Percentiles rank a stretch among this genome's conserved stretches.
These are phyloP conservation scores for Hermanozyma aechmeae DNA, from an alignment of 805 yeast genomes.

Conservation along the genomic window DNA sequence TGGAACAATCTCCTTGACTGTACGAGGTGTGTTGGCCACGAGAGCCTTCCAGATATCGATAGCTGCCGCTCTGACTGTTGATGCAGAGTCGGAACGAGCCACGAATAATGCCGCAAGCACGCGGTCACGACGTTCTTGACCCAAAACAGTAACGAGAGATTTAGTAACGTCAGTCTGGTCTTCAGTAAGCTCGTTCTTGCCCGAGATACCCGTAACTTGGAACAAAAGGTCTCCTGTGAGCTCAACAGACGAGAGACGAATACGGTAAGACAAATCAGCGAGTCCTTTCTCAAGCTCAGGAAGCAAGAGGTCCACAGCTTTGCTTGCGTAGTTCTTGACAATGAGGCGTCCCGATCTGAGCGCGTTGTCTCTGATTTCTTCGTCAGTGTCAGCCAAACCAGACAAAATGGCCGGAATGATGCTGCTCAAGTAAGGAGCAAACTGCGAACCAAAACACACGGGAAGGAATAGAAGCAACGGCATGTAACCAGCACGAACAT, in stretches of 20 bases:
- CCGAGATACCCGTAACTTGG: conserved; percentile 87
- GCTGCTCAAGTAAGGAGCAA: conserved; percentile 77
- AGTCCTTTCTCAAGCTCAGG: conserved; percentile 93
- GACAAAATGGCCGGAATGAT: conserved; percentile 87
- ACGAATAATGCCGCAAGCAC: conserved; percentile 79
- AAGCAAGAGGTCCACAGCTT: conserved; percentile 84
- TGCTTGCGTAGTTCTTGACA: conserved; percentile 83
- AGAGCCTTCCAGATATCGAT: conserved; percentile 95
- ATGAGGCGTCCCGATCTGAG: conserved; percentile 87
- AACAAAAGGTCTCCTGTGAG: conserved; percentile 89
- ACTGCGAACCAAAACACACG: conserved; percentile 86
- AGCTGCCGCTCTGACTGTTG: conserved; percentile 80
- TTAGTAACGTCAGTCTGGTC: conserved; percentile 49
- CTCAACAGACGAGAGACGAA: conserved; percentile 88
- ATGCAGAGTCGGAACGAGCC: conserved; percentile 87
- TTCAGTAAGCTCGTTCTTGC: conserved; percentile 60
- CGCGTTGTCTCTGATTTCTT: conserved; percentile 79
- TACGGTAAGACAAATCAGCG: conserved; percentile 72
- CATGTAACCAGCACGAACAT: conserved; percentile 85
- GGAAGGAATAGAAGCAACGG: conserved; percentile 86
- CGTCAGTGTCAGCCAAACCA: conserved; percentile 87
- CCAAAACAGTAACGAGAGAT: conserved; percentile 68
- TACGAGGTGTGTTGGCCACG: conserved; percentile 91
- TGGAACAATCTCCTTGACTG: conserved; percentile 86
- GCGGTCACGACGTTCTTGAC: conserved; percentile 81